These are phyloP conservation scores for Trichoderma reesei DNA, from an alignment of 495 filamentous ascomycete genomes.

Conservation along the genomic window DNA sequence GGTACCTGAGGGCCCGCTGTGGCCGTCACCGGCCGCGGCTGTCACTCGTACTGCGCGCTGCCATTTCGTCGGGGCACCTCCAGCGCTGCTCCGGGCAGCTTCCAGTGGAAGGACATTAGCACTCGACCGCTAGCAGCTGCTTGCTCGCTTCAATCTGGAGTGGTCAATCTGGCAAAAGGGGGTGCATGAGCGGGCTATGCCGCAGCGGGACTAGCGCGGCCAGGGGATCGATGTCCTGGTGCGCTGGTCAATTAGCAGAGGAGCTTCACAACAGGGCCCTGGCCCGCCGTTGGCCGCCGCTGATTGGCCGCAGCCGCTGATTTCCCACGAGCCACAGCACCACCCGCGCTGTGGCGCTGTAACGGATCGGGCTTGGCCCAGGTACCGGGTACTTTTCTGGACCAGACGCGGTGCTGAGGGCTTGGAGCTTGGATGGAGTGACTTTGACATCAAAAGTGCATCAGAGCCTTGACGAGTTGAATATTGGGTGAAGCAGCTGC, in stretches of 20 bases:
- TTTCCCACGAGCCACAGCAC: slow-evolving; percentile 1
- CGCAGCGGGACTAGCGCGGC: neutral
- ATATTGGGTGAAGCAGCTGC: too few relatives aligned
- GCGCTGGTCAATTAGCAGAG: slow-evolving; percentile 4
- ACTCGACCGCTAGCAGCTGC: neutral
- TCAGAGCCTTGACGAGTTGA: too few relatives aligned
- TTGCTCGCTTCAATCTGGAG: slow-evolving; percentile 3
- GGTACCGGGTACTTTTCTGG: neutral
- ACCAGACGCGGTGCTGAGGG: neutral
- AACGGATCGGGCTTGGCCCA: neutral
- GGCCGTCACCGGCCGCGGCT: neutral
- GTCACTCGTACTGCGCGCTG: neutral
- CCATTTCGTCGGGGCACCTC: too few relatives aligned
- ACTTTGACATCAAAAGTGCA: too few relatives aligned
- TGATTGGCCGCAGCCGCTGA: neutral
- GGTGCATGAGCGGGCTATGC: slow-evolving; percentile 5
- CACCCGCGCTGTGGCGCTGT: neutral
- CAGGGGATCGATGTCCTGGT: slow-evolving; percentile 1
- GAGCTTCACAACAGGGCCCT: neutral
- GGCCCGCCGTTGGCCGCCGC: neutral
- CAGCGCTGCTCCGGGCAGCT: neutral
- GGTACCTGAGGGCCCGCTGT: neutral
- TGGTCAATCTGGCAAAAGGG: slow-evolving; percentile 4
- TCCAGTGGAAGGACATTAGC: too few relatives aligned
- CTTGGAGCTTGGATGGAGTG: too few relatives aligned